Evolutionary conservation across 805 yeast species (phyloP).

Genomic region (Candida insectorum): DNA sequence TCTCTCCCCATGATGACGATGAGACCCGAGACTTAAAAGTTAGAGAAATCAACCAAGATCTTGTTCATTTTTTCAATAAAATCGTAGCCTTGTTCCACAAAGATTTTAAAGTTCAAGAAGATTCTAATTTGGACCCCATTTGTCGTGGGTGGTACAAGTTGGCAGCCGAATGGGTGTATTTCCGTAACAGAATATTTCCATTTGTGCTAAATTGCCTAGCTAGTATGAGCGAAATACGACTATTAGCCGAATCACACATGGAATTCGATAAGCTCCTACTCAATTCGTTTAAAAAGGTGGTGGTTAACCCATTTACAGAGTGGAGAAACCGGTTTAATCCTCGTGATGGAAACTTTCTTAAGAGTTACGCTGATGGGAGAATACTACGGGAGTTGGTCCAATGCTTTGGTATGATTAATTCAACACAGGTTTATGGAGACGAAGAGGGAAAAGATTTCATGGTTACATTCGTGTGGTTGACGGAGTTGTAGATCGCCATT

Average conservation of each 20-base stretch:
- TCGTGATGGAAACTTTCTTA: constrained; percentile 6
- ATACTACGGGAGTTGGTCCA: constrained; percentile 9
- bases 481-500: constrained; percentile 2
- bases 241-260: constrained; percentile 10
- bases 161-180: constrained; percentile 24
- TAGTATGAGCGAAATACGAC: constrained; percentile 20
- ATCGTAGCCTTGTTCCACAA: constrained; percentile 20
- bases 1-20: constrained; percentile 5
- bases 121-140: constrained; percentile 3
- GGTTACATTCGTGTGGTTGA: constrained; percentile 21
- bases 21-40: constrained; percentile 19
- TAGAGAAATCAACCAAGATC: constrained; percentile 28
- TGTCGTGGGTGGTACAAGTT: constrained; percentile 20
- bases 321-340: constrained; percentile 12
- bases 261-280: constrained; percentile 26
- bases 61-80: constrained; percentile 21
- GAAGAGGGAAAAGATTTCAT: constrained; percentile 13
- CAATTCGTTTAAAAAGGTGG: constrained; percentile 24
- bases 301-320: constrained; percentile 23
- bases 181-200: constrained; percentile 23
- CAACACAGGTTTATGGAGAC: constrained; percentile 2
- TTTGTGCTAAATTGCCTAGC: constrained; percentile 21
- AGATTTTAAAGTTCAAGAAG: constrained; percentile 14
- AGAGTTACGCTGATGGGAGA: constrained; percentile 8
- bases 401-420: constrained; percentile 15